Conservation (phyloP, 2,329 filamentous ascomycete species). For the Neurospora sp. region DNA sequence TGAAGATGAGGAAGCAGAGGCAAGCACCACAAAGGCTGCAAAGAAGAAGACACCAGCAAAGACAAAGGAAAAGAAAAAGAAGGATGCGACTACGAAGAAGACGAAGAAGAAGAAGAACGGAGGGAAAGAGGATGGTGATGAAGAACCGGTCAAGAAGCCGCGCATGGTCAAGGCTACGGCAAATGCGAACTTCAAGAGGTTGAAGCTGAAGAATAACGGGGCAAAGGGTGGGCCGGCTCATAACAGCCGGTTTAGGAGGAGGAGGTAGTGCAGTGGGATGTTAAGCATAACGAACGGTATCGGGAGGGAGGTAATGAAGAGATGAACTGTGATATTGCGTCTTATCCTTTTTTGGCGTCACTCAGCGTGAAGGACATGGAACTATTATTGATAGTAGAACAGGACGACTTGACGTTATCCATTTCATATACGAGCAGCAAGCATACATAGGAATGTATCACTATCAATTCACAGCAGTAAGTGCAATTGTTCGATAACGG, state of each 20-base stretch:
- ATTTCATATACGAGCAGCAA: neutral
- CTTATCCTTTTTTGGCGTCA: neutral
- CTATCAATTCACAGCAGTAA: neutral
- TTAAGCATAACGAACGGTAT: neutral
- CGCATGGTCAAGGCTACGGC: slow-evolving; percentile 55
- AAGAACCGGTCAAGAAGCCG: slow-evolving; percentile 34
- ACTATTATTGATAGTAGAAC: neutral
- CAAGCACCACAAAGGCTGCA: slow-evolving; percentile 18
- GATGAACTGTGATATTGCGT: neutral
- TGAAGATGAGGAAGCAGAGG: slow-evolving; percentile 23
- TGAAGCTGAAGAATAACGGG: slow-evolving; percentile 53
- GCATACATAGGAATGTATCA: neutral
- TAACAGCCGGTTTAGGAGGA: slow-evolving; percentile 48
- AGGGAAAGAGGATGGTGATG: slow-evolving; percentile 27
- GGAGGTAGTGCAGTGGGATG: slow-evolving; percentile 20
- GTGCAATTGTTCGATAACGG: no score
- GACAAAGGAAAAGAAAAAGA: slow-evolving; percentile 14
- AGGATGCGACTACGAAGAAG: slow-evolving; percentile 19
- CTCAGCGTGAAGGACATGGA: neutral
- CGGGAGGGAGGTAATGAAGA: neutral
- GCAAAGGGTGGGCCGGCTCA: slow-evolving; percentile 50
- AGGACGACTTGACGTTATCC: neutral
- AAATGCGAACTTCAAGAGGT: slow-evolving; percentile 55
- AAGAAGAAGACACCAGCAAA: slow-evolving; percentile 11
- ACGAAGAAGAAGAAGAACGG: slow-evolving; percentile 13